Evolutionary conservation across 257 asterid species (phyloP).

Genomic region (Solanum chilense): DNA sequence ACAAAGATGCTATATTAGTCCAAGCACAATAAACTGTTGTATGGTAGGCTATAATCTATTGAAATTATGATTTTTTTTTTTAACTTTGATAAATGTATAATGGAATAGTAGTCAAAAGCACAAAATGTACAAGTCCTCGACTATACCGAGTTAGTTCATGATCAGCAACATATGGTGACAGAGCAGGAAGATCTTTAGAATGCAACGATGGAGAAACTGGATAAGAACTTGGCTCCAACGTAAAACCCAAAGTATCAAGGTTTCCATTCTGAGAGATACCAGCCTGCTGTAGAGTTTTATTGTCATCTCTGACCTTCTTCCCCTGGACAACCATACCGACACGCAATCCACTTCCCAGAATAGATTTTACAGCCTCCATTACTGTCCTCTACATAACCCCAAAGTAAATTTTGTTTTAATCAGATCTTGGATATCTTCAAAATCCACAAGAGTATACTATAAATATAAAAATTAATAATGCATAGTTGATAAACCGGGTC

Average conservation of each 20-base stretch:
- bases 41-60: background rate
- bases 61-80: background rate
- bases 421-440: background rate
- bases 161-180: conserved; percentile 20
- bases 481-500: background rate
- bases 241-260: conserved; percentile 53
- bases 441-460: background rate
- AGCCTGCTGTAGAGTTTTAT: conserved; percentile 58
- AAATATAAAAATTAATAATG: background rate
- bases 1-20: background rate
- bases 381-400: conserved; percentile 43
- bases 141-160: conserved; percentile 26
- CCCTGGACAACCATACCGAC: conserved; percentile 71
- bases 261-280: conserved; percentile 47
- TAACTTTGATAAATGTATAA: background rate
- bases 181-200: conserved; percentile 13
- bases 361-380: conserved; percentile 59
- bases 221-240: conserved; percentile 41
- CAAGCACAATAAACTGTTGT: background rate
- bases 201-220: conserved; percentile 18
- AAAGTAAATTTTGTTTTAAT: background rate
- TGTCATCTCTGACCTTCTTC: conserved; percentile 63
- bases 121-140: background rate
- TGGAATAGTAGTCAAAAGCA: background rate
- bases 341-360: conserved; percentile 55